Conservation (phyloP, 2,329 filamentous ascomycete species). For the Canariomyces notabilis region DNA sequence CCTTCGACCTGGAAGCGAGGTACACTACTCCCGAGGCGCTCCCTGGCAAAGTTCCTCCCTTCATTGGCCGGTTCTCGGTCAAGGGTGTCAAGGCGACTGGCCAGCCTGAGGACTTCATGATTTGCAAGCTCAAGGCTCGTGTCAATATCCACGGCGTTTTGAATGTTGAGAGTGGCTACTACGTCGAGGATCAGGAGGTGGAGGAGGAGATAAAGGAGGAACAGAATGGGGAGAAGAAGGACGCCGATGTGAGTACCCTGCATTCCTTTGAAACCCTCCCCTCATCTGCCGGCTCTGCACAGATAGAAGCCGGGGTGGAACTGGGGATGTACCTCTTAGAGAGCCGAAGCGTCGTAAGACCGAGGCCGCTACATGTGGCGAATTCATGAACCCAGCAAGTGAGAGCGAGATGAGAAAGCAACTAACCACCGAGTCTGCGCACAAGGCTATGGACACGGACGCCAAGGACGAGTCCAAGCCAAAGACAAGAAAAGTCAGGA, state of each 20-base stretch:
- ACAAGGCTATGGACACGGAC: slow-evolving; percentile 81
- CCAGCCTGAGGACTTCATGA: slow-evolving; percentile 95
- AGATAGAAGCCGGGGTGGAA: not conserved
- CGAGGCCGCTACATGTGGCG: slow-evolving; percentile 12
- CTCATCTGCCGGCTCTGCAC: slow-evolving; percentile 4
- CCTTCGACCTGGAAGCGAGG: slow-evolving; percentile 91
- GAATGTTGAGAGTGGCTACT: slow-evolving; percentile 96
- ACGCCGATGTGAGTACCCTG: slow-evolving; percentile 69
- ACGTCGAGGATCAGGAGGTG: slow-evolving; percentile 94
- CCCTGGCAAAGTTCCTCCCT: slow-evolving; percentile 85
- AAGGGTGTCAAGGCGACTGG: slow-evolving; percentile 89
- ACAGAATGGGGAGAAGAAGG: slow-evolving; percentile 54
- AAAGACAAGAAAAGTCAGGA: slow-evolving; percentile 96
- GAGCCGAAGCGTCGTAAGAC: slow-evolving; percentile 25
- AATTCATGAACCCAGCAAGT: slow-evolving; percentile 7
- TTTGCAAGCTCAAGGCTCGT: slow-evolving; percentile 98
- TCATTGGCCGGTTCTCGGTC: slow-evolving; percentile 96
- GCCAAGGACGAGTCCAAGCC: slow-evolving; percentile 55
- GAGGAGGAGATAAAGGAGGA: slow-evolving; percentile 60
- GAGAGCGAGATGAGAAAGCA: slow-evolving; percentile 8
- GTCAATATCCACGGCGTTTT: slow-evolving; percentile 94
- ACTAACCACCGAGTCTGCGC: slow-evolving; percentile 21
- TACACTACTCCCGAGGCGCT: slow-evolving; percentile 84
- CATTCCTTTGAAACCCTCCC: slow-evolving; percentile 13
- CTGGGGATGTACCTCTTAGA: slow-evolving; percentile 10